Conservation (phyloP, 495 filamentous ascomycete genomes). For the Aspergillus hancockii region DNA sequence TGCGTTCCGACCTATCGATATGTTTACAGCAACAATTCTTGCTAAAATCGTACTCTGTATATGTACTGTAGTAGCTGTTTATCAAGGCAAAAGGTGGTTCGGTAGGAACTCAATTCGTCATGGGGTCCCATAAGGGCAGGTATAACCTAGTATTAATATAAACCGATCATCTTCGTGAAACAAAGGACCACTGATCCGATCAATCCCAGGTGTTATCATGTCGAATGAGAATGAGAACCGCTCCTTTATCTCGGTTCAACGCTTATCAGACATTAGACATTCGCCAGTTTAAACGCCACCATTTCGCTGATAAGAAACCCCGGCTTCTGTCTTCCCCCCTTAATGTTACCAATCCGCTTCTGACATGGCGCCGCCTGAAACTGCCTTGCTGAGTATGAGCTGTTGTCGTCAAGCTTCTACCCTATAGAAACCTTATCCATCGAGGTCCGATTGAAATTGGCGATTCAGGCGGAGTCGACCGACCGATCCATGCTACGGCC, state of each 20-base stretch:
- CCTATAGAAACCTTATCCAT: too few species aligned
- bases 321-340: background rate
- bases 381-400: conserved; percentile 33
- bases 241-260: background rate
- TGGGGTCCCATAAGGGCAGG: background rate
- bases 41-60: too few species aligned
- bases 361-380: conserved; percentile 27
- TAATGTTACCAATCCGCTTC: background rate
- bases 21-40: background rate
- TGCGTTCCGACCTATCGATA: background rate
- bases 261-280: background rate
- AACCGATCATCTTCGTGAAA: background rate
- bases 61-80: too few species aligned
- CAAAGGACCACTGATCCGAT: background rate
- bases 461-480: background rate
- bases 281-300: background rate
- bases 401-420: conserved; percentile 23
- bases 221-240: background rate
- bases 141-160: background rate
- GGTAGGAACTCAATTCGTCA: too few species aligned
- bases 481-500: background rate
- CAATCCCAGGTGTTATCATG: background rate
- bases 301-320: background rate
- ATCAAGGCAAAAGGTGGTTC: too few species aligned
- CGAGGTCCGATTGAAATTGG: background rate